A percentile compares a stretch with the other conserved stretches of the same genome.
Conservation (phyloP, 495 filamentous ascomycete genomes). For the Chaetomium cochliodes region DNA sequence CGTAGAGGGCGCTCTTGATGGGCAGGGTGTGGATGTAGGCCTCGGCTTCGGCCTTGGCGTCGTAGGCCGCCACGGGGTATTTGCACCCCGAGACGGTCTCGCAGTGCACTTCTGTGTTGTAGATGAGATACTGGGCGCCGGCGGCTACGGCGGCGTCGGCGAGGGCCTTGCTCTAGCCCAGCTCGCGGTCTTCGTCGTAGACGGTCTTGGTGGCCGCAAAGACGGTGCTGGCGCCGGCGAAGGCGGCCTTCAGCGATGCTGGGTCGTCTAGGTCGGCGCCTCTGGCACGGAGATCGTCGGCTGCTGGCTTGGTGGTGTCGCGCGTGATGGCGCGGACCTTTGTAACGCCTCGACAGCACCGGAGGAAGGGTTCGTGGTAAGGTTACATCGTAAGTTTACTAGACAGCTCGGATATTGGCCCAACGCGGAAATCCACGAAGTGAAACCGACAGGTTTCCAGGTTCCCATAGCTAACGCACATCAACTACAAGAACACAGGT, state of each 20-base stretch:
- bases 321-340: constrained; percentile 58
- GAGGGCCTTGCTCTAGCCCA: constrained; percentile 43
- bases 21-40: constrained; percentile 47
- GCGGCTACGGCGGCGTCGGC: constrained; percentile 39
- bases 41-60: constrained; percentile 43
- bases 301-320: constrained; percentile 47
- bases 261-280: constrained; percentile 41
- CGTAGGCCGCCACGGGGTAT: constrained; percentile 43
- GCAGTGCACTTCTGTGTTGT: constrained; percentile 43
- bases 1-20: constrained; percentile 48
- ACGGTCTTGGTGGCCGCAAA: constrained; percentile 46
- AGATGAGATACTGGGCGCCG: constrained; percentile 48
- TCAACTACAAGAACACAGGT: too few species aligned
- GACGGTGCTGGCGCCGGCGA: constrained; percentile 48
- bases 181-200: constrained; percentile 39
- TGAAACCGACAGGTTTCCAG: too few species aligned
- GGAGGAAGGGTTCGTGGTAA: too few species aligned
- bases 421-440: too few species aligned
- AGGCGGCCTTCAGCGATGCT: constrained; percentile 43
- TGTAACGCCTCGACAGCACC: constrained; percentile 47
- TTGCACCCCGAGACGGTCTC: constrained; percentile 39
- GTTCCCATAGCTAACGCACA: too few species aligned
- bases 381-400: too few species aligned
- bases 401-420: too few species aligned
- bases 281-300: constrained; percentile 39